Conservation (phyloP, 495 filamentous ascomycete genomes). For the Alectoria sarmentosa region DNA sequence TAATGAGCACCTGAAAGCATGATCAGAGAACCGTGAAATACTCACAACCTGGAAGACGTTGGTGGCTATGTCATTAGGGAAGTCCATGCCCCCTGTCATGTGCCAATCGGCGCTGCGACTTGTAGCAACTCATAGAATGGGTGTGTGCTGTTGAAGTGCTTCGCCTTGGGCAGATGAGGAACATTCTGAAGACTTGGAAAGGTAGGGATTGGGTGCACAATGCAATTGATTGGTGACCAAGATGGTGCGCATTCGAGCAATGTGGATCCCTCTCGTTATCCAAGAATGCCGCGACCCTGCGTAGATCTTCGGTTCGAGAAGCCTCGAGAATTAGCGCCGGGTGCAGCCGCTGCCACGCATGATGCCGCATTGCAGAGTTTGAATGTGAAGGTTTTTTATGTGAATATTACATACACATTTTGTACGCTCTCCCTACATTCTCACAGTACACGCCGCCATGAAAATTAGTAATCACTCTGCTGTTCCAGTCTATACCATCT, state of each 20-base stretch:
- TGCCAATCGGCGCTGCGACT: constrained; percentile 16
- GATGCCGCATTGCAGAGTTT: neutral
- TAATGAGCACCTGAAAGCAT: neutral
- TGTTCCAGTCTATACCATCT: constrained; percentile 93
- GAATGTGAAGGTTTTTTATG: neutral
- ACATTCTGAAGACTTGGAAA: constrained; percentile 19
- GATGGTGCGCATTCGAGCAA: neutral
- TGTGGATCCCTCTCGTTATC: neutral
- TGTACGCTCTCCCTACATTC: neutral
- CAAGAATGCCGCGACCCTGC: neutral
- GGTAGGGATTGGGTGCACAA: neutral
- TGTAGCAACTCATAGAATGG: constrained; percentile 18
- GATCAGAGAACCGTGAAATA: neutral
- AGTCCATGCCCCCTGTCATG: constrained; percentile 21
- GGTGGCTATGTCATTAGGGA: constrained; percentile 23
- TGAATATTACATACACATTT: too few species aligned
- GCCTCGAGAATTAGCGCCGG: neutral
- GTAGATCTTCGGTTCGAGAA: constrained; percentile 3
- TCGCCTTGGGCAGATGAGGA: constrained; percentile 4
- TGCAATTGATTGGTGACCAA: neutral
- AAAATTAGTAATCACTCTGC: constrained; percentile 81
- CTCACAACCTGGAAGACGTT: constrained; percentile 29
- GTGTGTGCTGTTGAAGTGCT: constrained; percentile 11
- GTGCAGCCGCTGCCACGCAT: neutral
- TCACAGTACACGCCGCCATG: constrained; percentile 41